Evolutionary conservation across 108 stramenopile species (phyloP), one percentile per base, ranked within the genome.

Genomic region (Pseudonitzschia multiseries): DNA sequence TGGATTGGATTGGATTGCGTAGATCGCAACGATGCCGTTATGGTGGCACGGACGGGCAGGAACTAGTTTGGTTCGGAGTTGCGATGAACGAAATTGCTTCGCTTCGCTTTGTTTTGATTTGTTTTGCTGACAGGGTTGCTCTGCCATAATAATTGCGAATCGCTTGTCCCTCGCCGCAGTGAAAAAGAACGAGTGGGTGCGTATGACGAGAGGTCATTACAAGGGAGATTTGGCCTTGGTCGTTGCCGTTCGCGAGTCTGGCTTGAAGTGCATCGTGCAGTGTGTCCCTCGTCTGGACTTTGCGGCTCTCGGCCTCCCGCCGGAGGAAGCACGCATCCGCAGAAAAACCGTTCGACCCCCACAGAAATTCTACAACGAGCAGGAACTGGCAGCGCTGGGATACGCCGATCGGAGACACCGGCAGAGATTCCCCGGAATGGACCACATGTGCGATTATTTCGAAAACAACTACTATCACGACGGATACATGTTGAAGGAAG

Each of bases 221-320:
- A 98, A 97, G 83, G 97, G 96, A 24, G 98, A 99, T 79, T 77
- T 98, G 63, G 98, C 96, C 50, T 85, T 94, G 60, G 96, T 99
- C 50, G 81, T 85, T 59, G 91, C 83, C 65, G 96, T 99, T 13
- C 77, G 86, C 31, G 96, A 95, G 18, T 95, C 93, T 26, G 96
- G 96, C 13, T 81, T 91, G 36, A 96, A 95, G 70, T 96, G 93
- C 57, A 81, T 97, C 28, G 82, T 99, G 44, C 93, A 97, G 66
- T 91, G 86, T 52, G 94, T 99, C 32, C 98, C 98, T 21, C 93
- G 98, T 46, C 81, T 97, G 32, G 97, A 99, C 71, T 75, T 97
- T 21, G 78, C 84, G 1, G 81, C 89, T 21, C 57, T 86, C 13
- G 85, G 87, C 36, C 64, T 96, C 60, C 69, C 90, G 18, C 89